Evolutionary conservation across 2,329 filamentous ascomycete species (phyloP), one percentile per base, ranked within the genome.

Genomic region (Aspergillus aculeatinus): DNA sequence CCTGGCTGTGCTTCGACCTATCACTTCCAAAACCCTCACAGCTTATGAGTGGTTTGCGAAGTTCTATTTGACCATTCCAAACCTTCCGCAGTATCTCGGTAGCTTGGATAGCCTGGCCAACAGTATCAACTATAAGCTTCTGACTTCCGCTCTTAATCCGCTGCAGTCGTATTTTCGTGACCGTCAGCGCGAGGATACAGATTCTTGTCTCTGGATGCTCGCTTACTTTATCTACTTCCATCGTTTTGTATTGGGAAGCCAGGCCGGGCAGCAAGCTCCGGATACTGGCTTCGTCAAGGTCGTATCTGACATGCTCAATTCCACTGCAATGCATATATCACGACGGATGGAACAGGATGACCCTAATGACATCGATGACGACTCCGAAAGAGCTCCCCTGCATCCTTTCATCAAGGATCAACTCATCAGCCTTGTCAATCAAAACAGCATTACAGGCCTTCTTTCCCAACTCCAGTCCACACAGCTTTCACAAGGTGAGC

Each of bases 401-500:
- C 73, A 73, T 57, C 67, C 80, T 0, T 89, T 92, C 69, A 76
- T 96, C 12, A 82, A 83, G 51, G 79, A 83, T 0, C 86, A 92
- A 66, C 78, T 96, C 2, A 75, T 84, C 16, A 89, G 88, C 10
- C 78, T 96, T 7, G 86, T 96, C 33, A 88, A 92, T 63, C 86
- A 91, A 72, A 83, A 87, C 48, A 90, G 89, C 44, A 90, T 96
- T 57, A 85, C 88, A 0, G 82, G 82, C 25, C 78, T 89, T 7
- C 76, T 91, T 9, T 78, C 81, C 11, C 77, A 78, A 48, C 77
- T 71, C 60, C 70, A 74, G 35, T 66, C 69, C 19, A 71, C 72
- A 9, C 56, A 57, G 44, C 19, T 66, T 7, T 66, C 67, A 16
- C 66, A 67, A 47, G 65, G 65, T 29, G 68, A 68, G 16, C 33